Conservation (phyloP, 805 yeast genomes). For the Candida sanyiensis region DNA sequence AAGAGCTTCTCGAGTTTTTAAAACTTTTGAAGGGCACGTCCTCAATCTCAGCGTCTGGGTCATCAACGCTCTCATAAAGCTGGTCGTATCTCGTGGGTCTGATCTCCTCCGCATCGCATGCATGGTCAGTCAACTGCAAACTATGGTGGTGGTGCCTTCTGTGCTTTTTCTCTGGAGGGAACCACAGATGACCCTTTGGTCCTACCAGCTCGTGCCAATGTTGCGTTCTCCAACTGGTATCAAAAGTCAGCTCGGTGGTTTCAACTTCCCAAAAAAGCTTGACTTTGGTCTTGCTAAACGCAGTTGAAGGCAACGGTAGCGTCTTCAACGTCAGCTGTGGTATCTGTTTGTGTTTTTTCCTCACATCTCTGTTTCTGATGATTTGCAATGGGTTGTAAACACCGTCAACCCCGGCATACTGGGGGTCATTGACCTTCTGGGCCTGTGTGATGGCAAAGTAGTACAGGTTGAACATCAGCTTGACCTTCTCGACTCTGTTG, state of each 20-base stretch:
- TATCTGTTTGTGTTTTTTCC: constrained; percentile 45
- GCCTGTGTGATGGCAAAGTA: constrained; percentile 22
- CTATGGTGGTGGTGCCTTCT: constrained; percentile 10
- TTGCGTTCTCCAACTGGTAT: constrained; percentile 49
- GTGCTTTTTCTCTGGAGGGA: constrained; percentile 27
- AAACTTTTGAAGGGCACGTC: not conserved
- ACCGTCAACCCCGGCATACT: constrained; percentile 48
- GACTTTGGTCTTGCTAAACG: constrained; percentile 44
- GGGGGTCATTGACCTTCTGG: constrained; percentile 14
- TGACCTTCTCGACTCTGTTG: constrained; percentile 45
- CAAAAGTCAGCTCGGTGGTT: constrained; percentile 50
- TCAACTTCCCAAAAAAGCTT: constrained; percentile 62
- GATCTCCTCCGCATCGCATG: constrained; percentile 1
- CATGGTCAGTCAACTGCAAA: constrained; percentile 1
- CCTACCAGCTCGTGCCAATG: constrained; percentile 49
- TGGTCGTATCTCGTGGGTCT: constrained; percentile 21
- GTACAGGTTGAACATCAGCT: constrained; percentile 29
- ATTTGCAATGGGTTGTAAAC: constrained; percentile 78
- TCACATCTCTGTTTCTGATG: constrained; percentile 62
- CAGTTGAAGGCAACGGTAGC: constrained; percentile 60
- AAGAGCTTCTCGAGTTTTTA: constrained; percentile 6
- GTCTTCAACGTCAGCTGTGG: constrained; percentile 41
- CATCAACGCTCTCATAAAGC: constrained; percentile 14
- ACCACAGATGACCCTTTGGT: constrained; percentile 47
- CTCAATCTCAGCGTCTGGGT: constrained; percentile 1